Conservation (phyloP, 2,329 filamentous ascomycete genomes). For the Aspergillus proliferans region DNA sequence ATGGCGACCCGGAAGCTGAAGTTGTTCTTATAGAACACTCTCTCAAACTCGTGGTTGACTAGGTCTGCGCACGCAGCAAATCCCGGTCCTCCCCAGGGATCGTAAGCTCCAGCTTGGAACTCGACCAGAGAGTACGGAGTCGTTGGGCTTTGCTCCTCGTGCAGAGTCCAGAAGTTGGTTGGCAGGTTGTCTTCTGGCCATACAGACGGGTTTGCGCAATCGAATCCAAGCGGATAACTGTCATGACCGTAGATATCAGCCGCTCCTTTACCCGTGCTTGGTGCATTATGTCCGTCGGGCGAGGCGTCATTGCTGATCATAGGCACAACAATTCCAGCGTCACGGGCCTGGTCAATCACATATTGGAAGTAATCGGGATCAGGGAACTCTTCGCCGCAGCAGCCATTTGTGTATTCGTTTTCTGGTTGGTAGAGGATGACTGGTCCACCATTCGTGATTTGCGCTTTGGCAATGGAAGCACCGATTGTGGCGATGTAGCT, state of each 20-base stretch:
- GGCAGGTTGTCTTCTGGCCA: slow-evolving; percentile 57
- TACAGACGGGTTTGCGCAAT: slow-evolving; percentile 49
- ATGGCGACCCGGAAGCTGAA: slow-evolving; percentile 61
- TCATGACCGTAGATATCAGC: slow-evolving; percentile 64
- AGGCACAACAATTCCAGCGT: slow-evolving; percentile 66
- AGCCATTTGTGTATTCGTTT: slow-evolving; percentile 65
- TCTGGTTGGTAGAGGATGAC: slow-evolving; percentile 75
- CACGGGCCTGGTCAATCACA: slow-evolving; percentile 61
- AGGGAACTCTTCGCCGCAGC: slow-evolving; percentile 51
- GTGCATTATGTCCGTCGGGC: slow-evolving; percentile 56
- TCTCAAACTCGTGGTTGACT: slow-evolving; percentile 65
- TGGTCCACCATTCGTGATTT: slow-evolving; percentile 77
- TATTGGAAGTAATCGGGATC: slow-evolving; percentile 64
- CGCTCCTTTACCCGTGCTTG: slow-evolving; percentile 51
- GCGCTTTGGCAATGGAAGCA: slow-evolving; percentile 62
- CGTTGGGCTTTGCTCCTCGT: slow-evolving; percentile 56
- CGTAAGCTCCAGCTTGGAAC: slow-evolving; percentile 67
- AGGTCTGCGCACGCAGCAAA: slow-evolving; percentile 62
- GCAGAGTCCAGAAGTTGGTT: slow-evolving; percentile 48
- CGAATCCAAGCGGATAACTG: slow-evolving; percentile 51
- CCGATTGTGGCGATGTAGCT: slow-evolving; percentile 59
- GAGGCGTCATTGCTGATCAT: slow-evolving; percentile 68
- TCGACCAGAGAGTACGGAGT: slow-evolving; percentile 62
- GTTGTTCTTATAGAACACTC: slow-evolving; percentile 74
- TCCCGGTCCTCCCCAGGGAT: slow-evolving; percentile 67